Evolutionary conservation across 345 rosid genomes (phyloP).

Genomic region (Noccaea bulbosa): DNA sequence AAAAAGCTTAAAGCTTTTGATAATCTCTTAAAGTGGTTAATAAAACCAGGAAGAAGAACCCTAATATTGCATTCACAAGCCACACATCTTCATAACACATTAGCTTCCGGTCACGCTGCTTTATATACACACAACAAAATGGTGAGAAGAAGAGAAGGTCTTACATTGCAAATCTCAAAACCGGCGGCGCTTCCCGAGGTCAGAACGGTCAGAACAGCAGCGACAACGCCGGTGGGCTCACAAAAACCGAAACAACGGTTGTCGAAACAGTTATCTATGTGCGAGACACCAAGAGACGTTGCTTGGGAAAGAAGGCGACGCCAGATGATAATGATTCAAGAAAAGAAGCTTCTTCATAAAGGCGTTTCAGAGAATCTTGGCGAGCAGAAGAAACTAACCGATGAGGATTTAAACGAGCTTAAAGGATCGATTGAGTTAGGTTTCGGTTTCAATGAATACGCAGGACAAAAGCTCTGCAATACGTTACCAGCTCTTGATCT

Average conservation of each 20-base stretch:
- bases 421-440: slow-evolving; percentile 97
- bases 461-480: slow-evolving; percentile 66
- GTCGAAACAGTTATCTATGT: slow-evolving; percentile 80
- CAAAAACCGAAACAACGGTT: slow-evolving; percentile 49
- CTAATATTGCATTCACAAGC: slow-evolving; percentile 16
- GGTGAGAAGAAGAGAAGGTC: slow-evolving; percentile 38
- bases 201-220: slow-evolving; percentile 52
- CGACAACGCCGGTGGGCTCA: slow-evolving; percentile 53
- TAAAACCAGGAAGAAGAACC: slow-evolving; percentile 1
- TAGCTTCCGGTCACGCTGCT: background rate
- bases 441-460: slow-evolving; percentile 87
- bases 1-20: slow-evolving; percentile 32
- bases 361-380: slow-evolving; percentile 51
- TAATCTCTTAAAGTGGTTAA: background rate
- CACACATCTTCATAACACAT: slow-evolving; percentile 4
- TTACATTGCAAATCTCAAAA: slow-evolving; percentile 34
- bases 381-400: slow-evolving; percentile 65
- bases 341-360: slow-evolving; percentile 39
- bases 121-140: slow-evolving; percentile 23
- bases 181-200: slow-evolving; percentile 39
- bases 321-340: slow-evolving; percentile 66
- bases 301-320: slow-evolving; percentile 89
- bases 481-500: slow-evolving; percentile 90
- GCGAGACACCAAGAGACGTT: slow-evolving; percentile 70
- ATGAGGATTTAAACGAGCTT: slow-evolving; percentile 79